Percentiles rank a stretch among this genome's conserved stretches.
Conservation (phyloP, 1,139 yeast genomes). For the Candida glucosophila region DNA sequence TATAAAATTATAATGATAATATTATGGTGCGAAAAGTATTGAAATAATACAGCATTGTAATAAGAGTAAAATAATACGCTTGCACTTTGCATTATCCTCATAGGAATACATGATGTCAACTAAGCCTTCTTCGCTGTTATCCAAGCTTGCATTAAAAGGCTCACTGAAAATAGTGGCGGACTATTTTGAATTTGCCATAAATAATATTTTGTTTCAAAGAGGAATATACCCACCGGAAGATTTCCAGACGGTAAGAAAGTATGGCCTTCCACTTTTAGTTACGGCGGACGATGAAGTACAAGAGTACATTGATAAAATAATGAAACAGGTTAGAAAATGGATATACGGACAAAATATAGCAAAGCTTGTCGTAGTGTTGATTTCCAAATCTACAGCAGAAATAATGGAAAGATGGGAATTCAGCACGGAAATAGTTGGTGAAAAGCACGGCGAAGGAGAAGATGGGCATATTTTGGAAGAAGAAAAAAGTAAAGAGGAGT, state of each 20-base stretch:
- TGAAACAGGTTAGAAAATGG: constrained; percentile 80
- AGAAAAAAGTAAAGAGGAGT: constrained; percentile 37
- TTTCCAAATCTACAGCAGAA: constrained; percentile 59
- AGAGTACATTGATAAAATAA: constrained; percentile 56
- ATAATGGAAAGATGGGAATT: constrained; percentile 86
- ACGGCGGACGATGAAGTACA: constrained; percentile 73
- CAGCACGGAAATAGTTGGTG: constrained; percentile 40
- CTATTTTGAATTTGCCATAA: constrained; percentile 75
- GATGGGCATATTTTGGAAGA: constrained; percentile 5
- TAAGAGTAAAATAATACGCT: too few relatives aligned
- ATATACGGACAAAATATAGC: constrained; percentile 62
- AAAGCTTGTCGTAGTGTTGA: constrained; percentile 62
- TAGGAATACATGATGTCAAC: not conserved
- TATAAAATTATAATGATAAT: too few relatives aligned
- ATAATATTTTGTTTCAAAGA: constrained; percentile 77
- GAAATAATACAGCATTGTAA: too few relatives aligned
- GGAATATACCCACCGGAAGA: constrained; percentile 90
- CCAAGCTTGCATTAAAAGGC: constrained; percentile 63
- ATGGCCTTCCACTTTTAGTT: constrained; percentile 68
- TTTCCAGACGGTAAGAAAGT: constrained; percentile 70
- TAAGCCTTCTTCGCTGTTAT: constrained; percentile 10
- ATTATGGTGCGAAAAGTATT: too few relatives aligned
- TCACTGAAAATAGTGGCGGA: constrained; percentile 74
- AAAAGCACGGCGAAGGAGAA: constrained; percentile 5
- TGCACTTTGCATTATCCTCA: too few relatives aligned